Percentiles rank a stretch among this genome's conserved stretches.
Conservation (phyloP, 2,329 filamentous ascomycete genomes). For the Sclerotinia sclerotiorum region DNA sequence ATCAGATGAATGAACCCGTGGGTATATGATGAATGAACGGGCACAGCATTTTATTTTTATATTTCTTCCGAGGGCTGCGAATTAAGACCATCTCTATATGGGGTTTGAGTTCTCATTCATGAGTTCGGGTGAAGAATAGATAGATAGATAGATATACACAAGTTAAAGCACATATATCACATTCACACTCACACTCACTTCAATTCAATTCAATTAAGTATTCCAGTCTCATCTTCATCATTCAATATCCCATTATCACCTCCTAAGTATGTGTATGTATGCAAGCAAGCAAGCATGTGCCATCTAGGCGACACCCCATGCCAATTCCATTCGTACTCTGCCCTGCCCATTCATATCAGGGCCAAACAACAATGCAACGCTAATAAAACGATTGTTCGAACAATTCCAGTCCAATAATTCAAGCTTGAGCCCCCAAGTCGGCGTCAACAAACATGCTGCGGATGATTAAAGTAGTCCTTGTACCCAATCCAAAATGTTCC, state of each 20-base stretch:
- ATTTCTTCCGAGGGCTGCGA: too few species aligned
- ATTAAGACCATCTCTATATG: too few species aligned
- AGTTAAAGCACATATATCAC: neutral
- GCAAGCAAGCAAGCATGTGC: neutral
- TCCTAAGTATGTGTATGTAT: conserved; percentile 7
- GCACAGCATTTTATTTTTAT: too few species aligned
- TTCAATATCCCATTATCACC: conserved; percentile 14
- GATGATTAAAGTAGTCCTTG: conserved; percentile 17
- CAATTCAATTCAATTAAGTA: neutral
- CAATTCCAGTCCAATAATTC: neutral
- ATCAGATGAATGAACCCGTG: too few species aligned
- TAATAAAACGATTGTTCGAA: conserved; percentile 21
- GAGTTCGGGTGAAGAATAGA: too few species aligned
- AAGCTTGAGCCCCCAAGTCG: neutral
- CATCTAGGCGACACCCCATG: conserved; percentile 12
- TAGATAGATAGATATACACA: neutral
- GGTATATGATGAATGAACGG: too few species aligned
- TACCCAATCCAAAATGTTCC: conserved; percentile 23
- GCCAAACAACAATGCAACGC: conserved; percentile 5
- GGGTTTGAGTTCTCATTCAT: too few species aligned
- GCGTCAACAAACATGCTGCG: neutral
- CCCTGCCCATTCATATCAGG: neutral
- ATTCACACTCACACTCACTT: neutral
- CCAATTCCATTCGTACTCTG: neutral
- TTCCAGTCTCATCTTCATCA: neutral